Base-by-base conservation (phyloP, 148 eudicot species). In the Suaeda aralocaspica region DNA sequence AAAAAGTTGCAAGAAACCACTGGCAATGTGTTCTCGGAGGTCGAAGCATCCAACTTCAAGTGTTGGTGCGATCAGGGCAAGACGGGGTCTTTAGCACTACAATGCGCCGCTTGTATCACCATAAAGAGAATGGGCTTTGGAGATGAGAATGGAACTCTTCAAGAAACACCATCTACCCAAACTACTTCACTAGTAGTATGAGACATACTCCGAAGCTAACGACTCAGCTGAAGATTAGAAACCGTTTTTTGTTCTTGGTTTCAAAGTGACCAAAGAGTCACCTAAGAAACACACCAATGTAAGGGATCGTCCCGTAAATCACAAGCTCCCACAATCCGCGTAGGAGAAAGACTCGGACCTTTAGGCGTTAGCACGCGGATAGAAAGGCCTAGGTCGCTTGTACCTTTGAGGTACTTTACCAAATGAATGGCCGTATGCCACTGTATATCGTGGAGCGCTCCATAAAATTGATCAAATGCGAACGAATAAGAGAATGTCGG, bases 31-130 rank as follows among this genome's bases (percentile, higher is more conserved):
- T 11, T 39, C 44, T 11, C 44, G 1, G 1, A 39, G 6, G 10
- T 39, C 6, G 44, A 39, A 39, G 44, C 44, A 48, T 48, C 52
- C 19, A 48, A 12, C n/a, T 48, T 18, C n/a, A 48, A 12, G n/a
- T 48, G 52, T 48, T 48, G 11, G 15, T 15, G 11, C 26, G 22
- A n/a, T 55, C 15, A 34, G 48, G 0, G 16, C 59, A 26, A 69
- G 65, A 44, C 66, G 60, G 56, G 78, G n/a, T 48, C n/a, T 18
- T 48, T 48, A 18, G 52, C 52, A 48, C 11, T 48, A 18, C n/a
- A 18, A 48, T 12, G 16, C 2, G 52, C 52, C 16, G 52, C 52
- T 48, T 48, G 11, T 48, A 48, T 48, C 52, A 48, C 52, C 11
- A 48, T 48, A 48, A 5, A 48, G 52, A 48, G 52, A 48, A 12